Evolutionary conservation across 2,329 filamentous ascomycete species (phyloP).

Genomic region (Fusarium praegraminearum): DNA sequence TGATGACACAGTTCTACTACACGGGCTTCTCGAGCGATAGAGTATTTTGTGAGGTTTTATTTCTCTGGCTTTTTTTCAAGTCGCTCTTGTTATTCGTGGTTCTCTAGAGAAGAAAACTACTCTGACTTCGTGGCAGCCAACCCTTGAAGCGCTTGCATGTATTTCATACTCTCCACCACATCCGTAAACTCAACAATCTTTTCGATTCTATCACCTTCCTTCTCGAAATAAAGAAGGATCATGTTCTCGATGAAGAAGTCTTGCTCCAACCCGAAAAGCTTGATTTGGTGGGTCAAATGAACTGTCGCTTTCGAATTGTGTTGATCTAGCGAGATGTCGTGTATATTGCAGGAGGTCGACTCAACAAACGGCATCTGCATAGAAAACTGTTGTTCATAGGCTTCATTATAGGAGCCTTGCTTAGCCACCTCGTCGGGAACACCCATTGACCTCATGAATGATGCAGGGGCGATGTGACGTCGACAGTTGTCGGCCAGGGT

Average conservation of each 20-base stretch:
- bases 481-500: not conserved
- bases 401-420: not conserved
- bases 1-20: not conserved
- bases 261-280: not conserved
- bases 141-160: not conserved
- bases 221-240: not conserved
- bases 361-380: constrained; percentile 1
- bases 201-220: not conserved
- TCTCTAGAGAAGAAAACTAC: not conserved
- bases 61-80: not conserved
- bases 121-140: not conserved
- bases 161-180: not conserved
- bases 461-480: not conserved
- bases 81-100: not conserved
- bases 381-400: not conserved
- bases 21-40: not conserved
- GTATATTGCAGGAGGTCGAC: not conserved
- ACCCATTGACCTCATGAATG: constrained; percentile 1
- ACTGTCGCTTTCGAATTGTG: not conserved
- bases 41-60: not conserved
- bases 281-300: constrained; percentile 5
- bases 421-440: not conserved
- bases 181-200: constrained; percentile 12
- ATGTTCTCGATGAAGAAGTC: not conserved
- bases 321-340: not conserved